These are phyloP conservation scores for Fusarium buxicola DNA, from an alignment of 2,329 filamentous ascomycete species.

Conservation along the genomic window DNA sequence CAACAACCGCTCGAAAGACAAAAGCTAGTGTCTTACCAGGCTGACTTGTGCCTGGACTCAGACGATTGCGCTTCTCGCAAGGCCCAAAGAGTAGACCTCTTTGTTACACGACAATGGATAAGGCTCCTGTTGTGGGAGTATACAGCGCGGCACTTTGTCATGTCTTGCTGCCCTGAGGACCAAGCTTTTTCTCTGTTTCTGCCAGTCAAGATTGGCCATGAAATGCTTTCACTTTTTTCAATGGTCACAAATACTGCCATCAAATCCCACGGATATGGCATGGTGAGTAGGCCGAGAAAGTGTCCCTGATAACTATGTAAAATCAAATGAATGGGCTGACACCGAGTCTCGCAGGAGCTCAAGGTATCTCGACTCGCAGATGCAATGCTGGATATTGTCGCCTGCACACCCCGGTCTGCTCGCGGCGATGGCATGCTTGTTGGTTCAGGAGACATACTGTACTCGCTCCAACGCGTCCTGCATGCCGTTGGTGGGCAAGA, in stretches of 20 bases:
- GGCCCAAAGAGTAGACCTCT: conserved; percentile 43
- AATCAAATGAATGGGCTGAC: neutral
- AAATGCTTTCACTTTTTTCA: conserved; percentile 42
- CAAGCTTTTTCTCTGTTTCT: conserved; percentile 44
- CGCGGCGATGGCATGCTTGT: conserved; percentile 40
- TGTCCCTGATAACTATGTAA: neutral
- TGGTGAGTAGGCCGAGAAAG: conserved; percentile 29
- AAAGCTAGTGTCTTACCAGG: conserved; percentile 39
- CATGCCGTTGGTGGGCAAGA: conserved; percentile 39
- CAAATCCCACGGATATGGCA: conserved; percentile 44
- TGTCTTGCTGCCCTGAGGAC: conserved; percentile 42
- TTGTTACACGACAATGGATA: conserved; percentile 47
- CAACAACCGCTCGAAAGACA: conserved; percentile 34
- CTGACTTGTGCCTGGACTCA: conserved; percentile 30
- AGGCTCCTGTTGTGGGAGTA: conserved; percentile 46
- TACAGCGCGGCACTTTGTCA: conserved; percentile 42
- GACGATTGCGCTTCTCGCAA: conserved; percentile 36
- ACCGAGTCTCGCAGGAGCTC: conserved; percentile 34
- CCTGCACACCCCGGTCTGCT: conserved; percentile 29
- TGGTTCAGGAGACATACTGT: conserved; percentile 39
- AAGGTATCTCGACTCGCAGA: conserved; percentile 45
- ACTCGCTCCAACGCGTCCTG: conserved; percentile 37
- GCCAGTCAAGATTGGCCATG: conserved; percentile 43
- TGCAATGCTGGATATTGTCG: conserved; percentile 41
- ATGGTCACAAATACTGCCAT: conserved; percentile 40